These are phyloP conservation scores for Suillus tomentosus DNA, from an alignment of 768 basidiomycete genomes.

Conservation along the genomic window DNA sequence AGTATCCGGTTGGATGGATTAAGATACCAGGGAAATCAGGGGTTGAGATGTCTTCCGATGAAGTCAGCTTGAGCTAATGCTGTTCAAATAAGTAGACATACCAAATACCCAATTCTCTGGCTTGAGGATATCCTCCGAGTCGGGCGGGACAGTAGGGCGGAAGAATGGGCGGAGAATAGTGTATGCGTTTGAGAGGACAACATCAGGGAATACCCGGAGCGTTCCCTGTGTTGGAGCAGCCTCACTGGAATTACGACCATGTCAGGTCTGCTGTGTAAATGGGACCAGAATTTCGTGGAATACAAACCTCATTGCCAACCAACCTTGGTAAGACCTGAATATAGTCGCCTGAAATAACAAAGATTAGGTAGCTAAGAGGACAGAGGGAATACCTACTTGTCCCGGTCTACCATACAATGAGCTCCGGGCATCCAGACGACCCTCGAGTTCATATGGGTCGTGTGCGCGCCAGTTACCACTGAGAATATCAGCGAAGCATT, in stretches of 20 bases:
- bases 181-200: constrained; percentile 69
- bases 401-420: constrained; percentile 64
- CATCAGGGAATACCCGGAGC: constrained; percentile 65
- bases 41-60: constrained; percentile 43
- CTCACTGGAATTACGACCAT: constrained; percentile 40
- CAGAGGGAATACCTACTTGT: constrained; percentile 38
- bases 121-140: constrained; percentile 45
- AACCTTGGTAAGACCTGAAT: constrained; percentile 73
- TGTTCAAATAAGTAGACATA: constrained; percentile 10
- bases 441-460: constrained; percentile 65
- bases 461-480: constrained; percentile 63
- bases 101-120: constrained; percentile 59
- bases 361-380: background rate
- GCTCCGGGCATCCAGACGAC: constrained; percentile 59
- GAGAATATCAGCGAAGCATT: constrained; percentile 64
- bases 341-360: constrained; percentile 41
- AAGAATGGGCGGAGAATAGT: constrained; percentile 80
- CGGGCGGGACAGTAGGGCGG: constrained; percentile 44
- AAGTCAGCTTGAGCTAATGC: background rate
- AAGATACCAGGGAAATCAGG: constrained; percentile 57
- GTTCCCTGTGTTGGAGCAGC: constrained; percentile 73
- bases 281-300: no score
- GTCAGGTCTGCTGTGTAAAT: background rate
- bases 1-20: constrained; percentile 26
- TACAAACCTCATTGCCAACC: constrained; percentile 65